These are phyloP conservation scores for Lentinula boryana DNA, from an alignment of 768 basidiomycete species.

Conservation along the genomic window DNA sequence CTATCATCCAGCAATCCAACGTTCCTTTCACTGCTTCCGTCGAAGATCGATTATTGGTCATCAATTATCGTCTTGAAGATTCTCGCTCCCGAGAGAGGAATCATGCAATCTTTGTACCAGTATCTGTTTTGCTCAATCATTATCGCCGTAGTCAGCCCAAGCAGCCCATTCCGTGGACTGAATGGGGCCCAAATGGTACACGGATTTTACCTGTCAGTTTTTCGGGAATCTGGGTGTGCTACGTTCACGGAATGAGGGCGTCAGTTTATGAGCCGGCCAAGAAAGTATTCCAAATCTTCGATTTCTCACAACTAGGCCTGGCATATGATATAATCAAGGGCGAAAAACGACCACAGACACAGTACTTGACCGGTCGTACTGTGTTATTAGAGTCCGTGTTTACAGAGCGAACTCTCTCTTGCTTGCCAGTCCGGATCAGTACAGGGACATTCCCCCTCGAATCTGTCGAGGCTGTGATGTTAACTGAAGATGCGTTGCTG, in stretches of 20 bases:
- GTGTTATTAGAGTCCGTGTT: slow-evolving; percentile 3
- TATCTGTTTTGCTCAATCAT: slow-evolving; percentile 21
- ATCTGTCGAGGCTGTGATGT: slow-evolving; percentile 23
- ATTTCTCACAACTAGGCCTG: slow-evolving; percentile 24
- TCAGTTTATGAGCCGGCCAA: slow-evolving; percentile 14
- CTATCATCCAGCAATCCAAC: neutral
- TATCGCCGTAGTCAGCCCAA: slow-evolving; percentile 12
- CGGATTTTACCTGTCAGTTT: slow-evolving; percentile 21
- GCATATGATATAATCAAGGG: slow-evolving; percentile 10
- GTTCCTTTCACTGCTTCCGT: slow-evolving; percentile 11
- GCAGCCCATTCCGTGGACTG: slow-evolving; percentile 17
- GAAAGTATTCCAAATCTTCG: slow-evolving; percentile 19
- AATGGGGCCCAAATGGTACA: slow-evolving; percentile 25
- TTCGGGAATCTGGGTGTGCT: slow-evolving; percentile 28
- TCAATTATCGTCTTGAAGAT: slow-evolving; percentile 14
- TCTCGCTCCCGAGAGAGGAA: neutral
- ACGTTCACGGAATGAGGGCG: slow-evolving; percentile 27
- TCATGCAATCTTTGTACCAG: slow-evolving; percentile 23
- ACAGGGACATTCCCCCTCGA: slow-evolving; percentile 7
- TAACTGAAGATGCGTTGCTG: slow-evolving; percentile 27
- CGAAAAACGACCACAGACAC: slow-evolving; percentile 1
- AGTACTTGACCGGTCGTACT: slow-evolving; percentile 15
- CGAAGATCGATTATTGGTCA: slow-evolving; percentile 24
- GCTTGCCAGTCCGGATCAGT: neutral
- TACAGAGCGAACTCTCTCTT: neutral